Evolutionary conservation across 345 rosid species (phyloP).

Genomic region (Eucalyptus cladocalyx): DNA sequence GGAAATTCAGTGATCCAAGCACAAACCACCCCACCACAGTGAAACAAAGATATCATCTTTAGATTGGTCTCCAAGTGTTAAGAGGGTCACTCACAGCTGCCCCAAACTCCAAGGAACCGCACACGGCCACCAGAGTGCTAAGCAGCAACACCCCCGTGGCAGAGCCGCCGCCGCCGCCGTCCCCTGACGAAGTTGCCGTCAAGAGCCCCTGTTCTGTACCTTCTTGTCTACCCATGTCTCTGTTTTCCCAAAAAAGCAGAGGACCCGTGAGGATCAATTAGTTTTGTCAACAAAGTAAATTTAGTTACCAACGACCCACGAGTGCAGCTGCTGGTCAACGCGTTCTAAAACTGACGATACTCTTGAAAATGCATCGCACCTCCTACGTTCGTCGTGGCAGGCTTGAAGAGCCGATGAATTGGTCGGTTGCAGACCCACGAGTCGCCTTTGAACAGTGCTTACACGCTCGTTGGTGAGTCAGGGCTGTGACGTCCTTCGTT

Average conservation of each 20-base stretch:
- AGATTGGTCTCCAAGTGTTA: not conserved
- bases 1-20: not conserved
- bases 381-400: not conserved
- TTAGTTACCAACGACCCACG: not conserved
- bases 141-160: not conserved
- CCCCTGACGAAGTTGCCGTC: not conserved
- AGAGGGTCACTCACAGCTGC: not conserved
- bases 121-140: not conserved
- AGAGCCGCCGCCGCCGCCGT: not conserved
- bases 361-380: not conserved
- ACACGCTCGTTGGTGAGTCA: not conserved
- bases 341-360: not conserved
- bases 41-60: not conserved
- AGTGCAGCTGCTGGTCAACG: not conserved
- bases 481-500: not conserved
- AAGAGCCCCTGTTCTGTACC: not conserved
- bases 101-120: not conserved
- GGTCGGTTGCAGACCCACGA: not conserved
- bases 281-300: not conserved
- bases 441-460: not conserved
- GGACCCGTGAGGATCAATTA: not conserved
- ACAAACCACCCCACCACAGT: not conserved
- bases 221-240: not conserved
- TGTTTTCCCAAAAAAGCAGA: not conserved
- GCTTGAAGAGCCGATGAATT: not conserved